Percentiles rank a stretch among this genome's conserved stretches.
Evolutionary conservation across 352 stramenopile species (phyloP).

Genomic region (Pythium aristosporum): DNA sequence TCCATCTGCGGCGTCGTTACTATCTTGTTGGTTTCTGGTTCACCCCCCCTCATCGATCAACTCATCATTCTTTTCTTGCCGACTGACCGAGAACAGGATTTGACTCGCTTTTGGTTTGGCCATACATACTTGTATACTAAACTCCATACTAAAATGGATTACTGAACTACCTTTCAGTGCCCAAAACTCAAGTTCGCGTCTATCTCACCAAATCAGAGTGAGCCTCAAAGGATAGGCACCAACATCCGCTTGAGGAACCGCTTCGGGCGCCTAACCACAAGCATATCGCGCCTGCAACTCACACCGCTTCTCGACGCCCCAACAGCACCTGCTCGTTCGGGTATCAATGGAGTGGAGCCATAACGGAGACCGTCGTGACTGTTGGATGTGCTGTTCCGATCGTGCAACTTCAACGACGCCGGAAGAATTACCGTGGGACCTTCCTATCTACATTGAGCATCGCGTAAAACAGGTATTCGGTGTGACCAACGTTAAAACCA

Average conservation of each 20-base stretch:
- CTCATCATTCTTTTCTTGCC: slow-evolving; percentile 2
- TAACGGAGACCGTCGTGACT: background rate
- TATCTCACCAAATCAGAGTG: background rate
- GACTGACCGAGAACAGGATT: background rate
- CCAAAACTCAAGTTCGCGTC: slow-evolving; percentile 1
- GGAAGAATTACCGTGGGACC: slow-evolving; percentile 1
- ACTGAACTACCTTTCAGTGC: background rate
- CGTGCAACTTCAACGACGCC: slow-evolving; percentile 22
- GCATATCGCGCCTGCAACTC: no score
- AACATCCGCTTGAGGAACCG: background rate
- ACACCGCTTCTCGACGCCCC: no score
- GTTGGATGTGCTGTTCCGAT: slow-evolving; percentile 6
- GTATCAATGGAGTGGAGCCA: no score
- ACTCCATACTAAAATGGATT: slow-evolving; percentile 22
- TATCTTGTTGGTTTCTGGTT: slow-evolving; percentile 25
- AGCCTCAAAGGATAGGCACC: slow-evolving; percentile 11
- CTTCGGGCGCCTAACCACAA: background rate
- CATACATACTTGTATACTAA: slow-evolving; percentile 22
- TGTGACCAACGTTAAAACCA: slow-evolving; percentile 1
- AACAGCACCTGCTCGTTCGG: no score
- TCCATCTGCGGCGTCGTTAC: slow-evolving; percentile 1
- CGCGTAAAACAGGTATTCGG: background rate
- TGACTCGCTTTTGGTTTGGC: slow-evolving; percentile 15
- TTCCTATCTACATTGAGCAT: background rate
- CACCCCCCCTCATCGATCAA: slow-evolving; percentile 18